Conservation (phyloP, 768 basidiomycete species). For the Agaricus sinodeliciosus region DNA sequence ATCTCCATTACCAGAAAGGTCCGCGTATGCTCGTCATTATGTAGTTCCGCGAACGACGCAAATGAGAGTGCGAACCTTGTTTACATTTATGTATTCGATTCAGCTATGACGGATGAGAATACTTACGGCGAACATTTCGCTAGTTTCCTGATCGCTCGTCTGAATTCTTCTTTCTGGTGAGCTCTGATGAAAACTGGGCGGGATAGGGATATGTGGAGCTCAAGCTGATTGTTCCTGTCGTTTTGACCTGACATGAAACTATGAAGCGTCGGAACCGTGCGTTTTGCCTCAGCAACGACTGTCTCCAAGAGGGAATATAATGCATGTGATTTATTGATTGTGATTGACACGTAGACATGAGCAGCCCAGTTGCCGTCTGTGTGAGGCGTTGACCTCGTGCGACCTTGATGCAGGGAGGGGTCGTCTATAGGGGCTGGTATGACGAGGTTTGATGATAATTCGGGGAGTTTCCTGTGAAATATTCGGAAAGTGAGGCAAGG, state of each 20-base stretch:
- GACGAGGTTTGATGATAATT: conserved; percentile 43
- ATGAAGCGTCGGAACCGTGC: conserved; percentile 36
- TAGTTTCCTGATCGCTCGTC: conserved; percentile 47
- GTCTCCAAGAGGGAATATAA: conserved; percentile 42
- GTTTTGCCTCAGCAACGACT: conserved; percentile 37
- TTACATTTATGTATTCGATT: not conserved
- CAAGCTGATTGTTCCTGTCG: conserved; percentile 28
- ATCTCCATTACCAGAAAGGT: conserved; percentile 78
- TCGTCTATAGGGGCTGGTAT: conserved; percentile 54
- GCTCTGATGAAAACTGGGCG: conserved; percentile 74
- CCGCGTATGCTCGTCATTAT: conserved; percentile 76
- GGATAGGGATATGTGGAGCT: conserved; percentile 83
- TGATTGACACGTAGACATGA: conserved; percentile 69
- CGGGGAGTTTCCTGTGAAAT: conserved; percentile 51
- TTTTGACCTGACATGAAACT: conserved; percentile 15
- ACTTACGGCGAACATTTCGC: conserved; percentile 46
- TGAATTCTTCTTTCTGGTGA: conserved; percentile 74
- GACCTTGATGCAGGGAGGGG: conserved; percentile 80
- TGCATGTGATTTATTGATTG: conserved; percentile 32
- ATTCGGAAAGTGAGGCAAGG: not conserved
- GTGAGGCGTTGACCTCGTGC: conserved; percentile 67
- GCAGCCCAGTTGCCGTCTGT: conserved; percentile 83
- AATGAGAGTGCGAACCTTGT: conserved; percentile 64
- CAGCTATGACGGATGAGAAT: not conserved
- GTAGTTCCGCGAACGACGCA: conserved; percentile 59